These are phyloP conservation scores for Rhodofomes roseus DNA, from an alignment of 1,284 basidiomycete genomes.

Conservation along the genomic window DNA sequence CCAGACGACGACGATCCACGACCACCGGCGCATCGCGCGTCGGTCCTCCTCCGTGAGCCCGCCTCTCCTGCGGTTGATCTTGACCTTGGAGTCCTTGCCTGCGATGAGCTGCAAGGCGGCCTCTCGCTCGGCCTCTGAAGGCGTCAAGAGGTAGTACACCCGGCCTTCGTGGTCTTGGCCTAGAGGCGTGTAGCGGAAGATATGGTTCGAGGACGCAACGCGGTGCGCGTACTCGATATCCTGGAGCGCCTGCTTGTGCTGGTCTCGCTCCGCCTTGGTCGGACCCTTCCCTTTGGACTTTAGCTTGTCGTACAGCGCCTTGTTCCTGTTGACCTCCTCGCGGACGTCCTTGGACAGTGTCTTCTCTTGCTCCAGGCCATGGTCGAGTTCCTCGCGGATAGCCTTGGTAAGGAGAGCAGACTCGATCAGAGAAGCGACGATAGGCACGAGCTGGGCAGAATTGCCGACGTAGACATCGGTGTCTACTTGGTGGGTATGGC, in stretches of 20 bases:
- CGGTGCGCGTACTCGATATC: slow-evolving; percentile 30
- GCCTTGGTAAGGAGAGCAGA: slow-evolving; percentile 40
- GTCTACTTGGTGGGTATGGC: slow-evolving; percentile 28
- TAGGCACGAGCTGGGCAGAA: slow-evolving; percentile 63
- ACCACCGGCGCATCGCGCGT: slow-evolving; percentile 51
- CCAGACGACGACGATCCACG: slow-evolving; percentile 72
- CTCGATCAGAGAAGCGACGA: slow-evolving; percentile 56
- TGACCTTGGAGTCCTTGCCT: slow-evolving; percentile 24
- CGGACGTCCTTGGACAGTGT: slow-evolving; percentile 46
- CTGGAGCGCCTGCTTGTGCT: slow-evolving; percentile 27
- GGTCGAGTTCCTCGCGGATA: slow-evolving; percentile 57
- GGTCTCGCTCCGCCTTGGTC: slow-evolving; percentile 31
- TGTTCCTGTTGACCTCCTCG: slow-evolving; percentile 44
- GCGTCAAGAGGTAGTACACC: slow-evolving; percentile 33
- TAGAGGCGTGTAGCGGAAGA: slow-evolving; percentile 32
- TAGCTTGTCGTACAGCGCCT: slow-evolving; percentile 41
- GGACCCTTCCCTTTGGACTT: slow-evolving; percentile 12
- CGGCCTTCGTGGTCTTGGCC: slow-evolving; percentile 36
- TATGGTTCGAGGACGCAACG: slow-evolving; percentile 21
- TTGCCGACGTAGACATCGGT: slow-evolving; percentile 34
- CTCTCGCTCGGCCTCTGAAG: slow-evolving; percentile 29
- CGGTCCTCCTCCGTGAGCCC: slow-evolving; percentile 44
- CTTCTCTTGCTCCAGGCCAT: slow-evolving; percentile 48
- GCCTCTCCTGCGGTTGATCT: slow-evolving; percentile 32
- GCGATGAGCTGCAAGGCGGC: slow-evolving; percentile 27